phyloP scores from a whole-genome alignment of 768 basidiomycete genomes.

The Infundibulicybe gibba region DNA sequence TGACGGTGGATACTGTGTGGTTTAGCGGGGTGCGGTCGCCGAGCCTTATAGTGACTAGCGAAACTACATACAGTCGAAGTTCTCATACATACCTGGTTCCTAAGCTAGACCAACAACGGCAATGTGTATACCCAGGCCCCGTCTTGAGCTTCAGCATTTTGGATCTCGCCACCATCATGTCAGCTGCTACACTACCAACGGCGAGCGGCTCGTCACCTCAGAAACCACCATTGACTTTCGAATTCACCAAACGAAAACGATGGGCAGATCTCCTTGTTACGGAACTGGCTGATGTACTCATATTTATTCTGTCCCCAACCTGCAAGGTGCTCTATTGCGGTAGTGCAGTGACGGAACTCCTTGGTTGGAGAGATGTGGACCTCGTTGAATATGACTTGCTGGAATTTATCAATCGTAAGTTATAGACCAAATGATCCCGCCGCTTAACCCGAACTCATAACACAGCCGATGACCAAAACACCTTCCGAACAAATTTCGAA shows the following conservation, averaged over 20 bases:
- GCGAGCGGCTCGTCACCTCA: not conserved
- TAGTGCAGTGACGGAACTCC: constrained; percentile 60
- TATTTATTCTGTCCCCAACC: constrained; percentile 61
- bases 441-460: constrained; percentile 6
- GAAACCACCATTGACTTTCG: constrained; percentile 42
- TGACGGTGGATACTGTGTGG: constrained; percentile 84
- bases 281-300: constrained; percentile 72
- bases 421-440: not conserved
- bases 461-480: constrained; percentile 54
- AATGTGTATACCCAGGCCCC: not conserved
- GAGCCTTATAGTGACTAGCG: not conserved
- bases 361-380: constrained; percentile 77
- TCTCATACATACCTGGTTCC: too few species aligned
- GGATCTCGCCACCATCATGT: not conserved
- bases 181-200: not conserved
- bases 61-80: too few species aligned
- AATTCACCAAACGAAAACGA: constrained; percentile 84
- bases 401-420: constrained; percentile 64
- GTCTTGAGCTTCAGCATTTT: not conserved
- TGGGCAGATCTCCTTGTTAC: constrained; percentile 81
- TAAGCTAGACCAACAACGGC: not conserved
- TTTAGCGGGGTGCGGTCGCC: too few species aligned
- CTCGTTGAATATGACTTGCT: constrained; percentile 64
- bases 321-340: constrained; percentile 70
- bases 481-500: constrained; percentile 55